Percentiles rank a stretch among this genome's conserved stretches.
These are phyloP conservation scores for Dactylorhiza incarnata DNA, from an alignment of 106 monocot species.

Conservation along the genomic window DNA sequence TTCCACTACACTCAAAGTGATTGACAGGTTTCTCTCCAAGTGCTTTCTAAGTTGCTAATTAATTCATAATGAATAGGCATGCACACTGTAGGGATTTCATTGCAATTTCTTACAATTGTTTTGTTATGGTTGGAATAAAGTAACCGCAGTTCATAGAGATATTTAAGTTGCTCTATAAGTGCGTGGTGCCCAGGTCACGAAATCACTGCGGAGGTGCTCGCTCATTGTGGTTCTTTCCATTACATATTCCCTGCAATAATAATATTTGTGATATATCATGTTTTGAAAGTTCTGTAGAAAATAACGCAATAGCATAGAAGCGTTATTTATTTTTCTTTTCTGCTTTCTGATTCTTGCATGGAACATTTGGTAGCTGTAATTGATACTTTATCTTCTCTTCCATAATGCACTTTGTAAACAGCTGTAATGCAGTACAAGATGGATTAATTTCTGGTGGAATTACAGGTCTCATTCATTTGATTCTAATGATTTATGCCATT, in stretches of 20 bases:
- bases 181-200: too few relatives aligned
- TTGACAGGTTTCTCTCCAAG: too few relatives aligned
- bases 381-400: neutral
- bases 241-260: neutral
- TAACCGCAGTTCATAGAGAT: too few relatives aligned
- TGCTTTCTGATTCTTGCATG: slow-evolving; percentile 1
- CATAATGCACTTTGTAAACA: neutral
- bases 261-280: neutral
- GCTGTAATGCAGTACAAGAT: neutral
- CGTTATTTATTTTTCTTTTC: neutral
- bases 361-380: neutral
- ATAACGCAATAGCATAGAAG: neutral
- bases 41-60: too few relatives aligned
- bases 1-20: too few relatives aligned
- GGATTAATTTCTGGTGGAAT: slow-evolving; percentile 3
- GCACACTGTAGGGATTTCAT: too few relatives aligned
- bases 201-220: too few relatives aligned
- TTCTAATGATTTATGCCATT: slow-evolving; percentile 32
- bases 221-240: neutral
- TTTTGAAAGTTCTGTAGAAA: neutral
- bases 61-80: too few relatives aligned
- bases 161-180: too few relatives aligned
- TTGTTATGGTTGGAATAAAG: too few relatives aligned
- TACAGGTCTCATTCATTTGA: slow-evolving; percentile 69
- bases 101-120: too few relatives aligned